Evolutionary conservation across 2,329 filamentous ascomycete genomes (phyloP).

Genomic region (Colletotrichum tabaci): DNA sequence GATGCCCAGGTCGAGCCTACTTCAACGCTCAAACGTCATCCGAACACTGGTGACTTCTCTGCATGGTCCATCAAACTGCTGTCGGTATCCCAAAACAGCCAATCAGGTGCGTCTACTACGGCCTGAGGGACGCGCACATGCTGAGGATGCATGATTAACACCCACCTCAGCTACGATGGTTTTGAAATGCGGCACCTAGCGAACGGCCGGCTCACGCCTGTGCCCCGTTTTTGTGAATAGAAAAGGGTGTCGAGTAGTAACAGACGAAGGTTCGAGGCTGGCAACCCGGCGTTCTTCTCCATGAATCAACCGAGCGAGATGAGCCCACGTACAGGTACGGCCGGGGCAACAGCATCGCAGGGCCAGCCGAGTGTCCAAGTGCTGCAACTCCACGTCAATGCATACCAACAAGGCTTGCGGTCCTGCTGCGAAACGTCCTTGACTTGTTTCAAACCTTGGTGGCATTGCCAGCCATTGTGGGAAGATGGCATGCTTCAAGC

Average conservation of each 20-base stretch:
- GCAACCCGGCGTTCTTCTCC: not conserved
- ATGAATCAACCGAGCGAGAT: slow-evolving; percentile 13
- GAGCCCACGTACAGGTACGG: not conserved
- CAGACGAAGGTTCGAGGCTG: not conserved
- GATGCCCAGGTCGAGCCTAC: slow-evolving; percentile 3
- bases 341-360: slow-evolving; percentile 9
- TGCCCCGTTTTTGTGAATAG: not conserved
- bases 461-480: not conserved
- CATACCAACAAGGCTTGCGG: slow-evolving; percentile 16
- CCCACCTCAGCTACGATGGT: not conserved
- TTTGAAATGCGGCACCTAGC: not conserved
- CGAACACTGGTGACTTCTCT: slow-evolving; percentile 20
- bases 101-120: not conserved
- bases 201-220: not conserved
- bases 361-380: slow-evolving; percentile 9
- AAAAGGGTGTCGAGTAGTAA: not conserved
- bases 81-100: not conserved
- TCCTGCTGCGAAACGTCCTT: slow-evolving; percentile 31
- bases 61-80: not conserved
- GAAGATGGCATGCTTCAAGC: not conserved
- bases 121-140: not conserved
- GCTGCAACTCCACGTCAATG: slow-evolving; percentile 29
- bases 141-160: slow-evolving; percentile 4
- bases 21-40: slow-evolving; percentile 29
- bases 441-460: slow-evolving; percentile 33